Percentiles rank a stretch among this genome's conserved stretches.
phyloP scores from a whole-genome alignment of 352 stramenopile species.

The Pythium dissotocum region DNA sequence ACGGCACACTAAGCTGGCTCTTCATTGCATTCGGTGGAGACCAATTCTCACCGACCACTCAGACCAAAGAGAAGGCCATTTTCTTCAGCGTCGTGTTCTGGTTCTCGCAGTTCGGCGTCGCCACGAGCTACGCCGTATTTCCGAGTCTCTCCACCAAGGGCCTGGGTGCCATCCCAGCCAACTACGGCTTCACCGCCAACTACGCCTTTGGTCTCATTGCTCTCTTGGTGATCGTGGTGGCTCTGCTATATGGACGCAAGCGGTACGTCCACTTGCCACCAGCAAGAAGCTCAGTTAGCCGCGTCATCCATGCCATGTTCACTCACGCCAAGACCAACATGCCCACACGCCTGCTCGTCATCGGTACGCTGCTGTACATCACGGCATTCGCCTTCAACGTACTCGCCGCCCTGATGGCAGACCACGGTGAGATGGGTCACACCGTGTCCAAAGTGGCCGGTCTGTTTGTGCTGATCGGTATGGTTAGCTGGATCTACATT shows the following conservation, averaged over 20 bases:
- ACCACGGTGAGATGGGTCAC: constrained; percentile 15
- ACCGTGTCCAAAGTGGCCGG: constrained; percentile 16
- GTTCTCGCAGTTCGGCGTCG: constrained; percentile 49
- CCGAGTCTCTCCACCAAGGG: constrained; percentile 48
- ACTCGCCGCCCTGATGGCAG: constrained; percentile 25
- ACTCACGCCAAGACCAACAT: constrained; percentile 10
- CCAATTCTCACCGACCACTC: constrained; percentile 28
- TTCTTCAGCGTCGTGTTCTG: constrained; percentile 64
- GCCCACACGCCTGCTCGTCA: constrained; percentile 5
- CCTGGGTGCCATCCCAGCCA: constrained; percentile 32
- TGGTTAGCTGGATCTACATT: constrained; percentile 37
- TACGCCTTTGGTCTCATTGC: constrained; percentile 29
- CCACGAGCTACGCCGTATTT: constrained; percentile 49
- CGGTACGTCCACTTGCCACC: constrained; percentile 32
- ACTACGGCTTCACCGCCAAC: constrained; percentile 54
- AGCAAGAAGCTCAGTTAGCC: constrained; percentile 23
- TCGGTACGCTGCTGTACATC: constrained; percentile 21
- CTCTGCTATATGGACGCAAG: constrained; percentile 13
- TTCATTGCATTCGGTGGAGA: constrained; percentile 33
- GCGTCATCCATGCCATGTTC: constrained; percentile 7
- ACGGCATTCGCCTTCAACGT: constrained; percentile 29
- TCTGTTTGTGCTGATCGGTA: constrained; percentile 22
- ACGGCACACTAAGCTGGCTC: constrained; percentile 27
- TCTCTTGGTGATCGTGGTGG: constrained; percentile 19
- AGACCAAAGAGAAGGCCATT: constrained; percentile 23